phyloP scores from a whole-genome alignment of 1,284 basidiomycete genomes.

The Thecaphora thlaspeos region DNA sequence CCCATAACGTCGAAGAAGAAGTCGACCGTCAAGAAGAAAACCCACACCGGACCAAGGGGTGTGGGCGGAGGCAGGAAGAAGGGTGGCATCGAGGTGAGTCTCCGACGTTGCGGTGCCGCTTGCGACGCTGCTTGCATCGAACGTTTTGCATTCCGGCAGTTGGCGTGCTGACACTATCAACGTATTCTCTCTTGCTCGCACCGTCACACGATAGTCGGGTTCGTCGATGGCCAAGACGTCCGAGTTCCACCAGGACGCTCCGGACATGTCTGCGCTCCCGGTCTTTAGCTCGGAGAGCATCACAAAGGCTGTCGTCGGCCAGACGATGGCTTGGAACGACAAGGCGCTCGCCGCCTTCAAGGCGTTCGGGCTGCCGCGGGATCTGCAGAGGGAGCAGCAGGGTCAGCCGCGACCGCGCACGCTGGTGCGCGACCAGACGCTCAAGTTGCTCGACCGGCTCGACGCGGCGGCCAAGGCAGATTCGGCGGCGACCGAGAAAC shows the following conservation, averaged over 20 bases:
- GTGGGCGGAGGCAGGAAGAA: conserved; percentile 36
- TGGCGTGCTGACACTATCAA: no score
- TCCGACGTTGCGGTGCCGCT: no score
- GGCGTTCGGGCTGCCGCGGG: conserved; percentile 42
- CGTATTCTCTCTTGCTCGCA: no score
- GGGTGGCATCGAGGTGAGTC: conserved; percentile 36
- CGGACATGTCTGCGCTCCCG: conserved; percentile 44
- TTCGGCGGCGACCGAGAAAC: conserved; percentile 10
- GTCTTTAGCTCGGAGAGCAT: conserved; percentile 37
- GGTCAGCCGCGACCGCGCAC: conserved; percentile 36
- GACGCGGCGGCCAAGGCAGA: conserved; percentile 24
- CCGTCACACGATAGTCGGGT: conserved; percentile 11
- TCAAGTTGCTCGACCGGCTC: conserved; percentile 42
- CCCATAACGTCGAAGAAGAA: conserved; percentile 45
- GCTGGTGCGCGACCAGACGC: conserved; percentile 39
- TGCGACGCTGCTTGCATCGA: no score
- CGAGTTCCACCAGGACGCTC: conserved; percentile 29
- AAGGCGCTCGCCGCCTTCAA: conserved; percentile 34
- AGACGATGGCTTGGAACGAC: conserved; percentile 40
- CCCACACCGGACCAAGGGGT: conserved; percentile 31
- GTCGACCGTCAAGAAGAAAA: conserved; percentile 43
- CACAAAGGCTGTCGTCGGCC: conserved; percentile 18
- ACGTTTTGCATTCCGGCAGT: no score
- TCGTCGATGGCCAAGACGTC: conserved; percentile 28
- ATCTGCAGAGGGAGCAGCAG: conserved; percentile 31